These are phyloP conservation scores for Yamadazyma phyllophila DNA, from an alignment of 805 yeast genomes.

Conservation along the genomic window DNA sequence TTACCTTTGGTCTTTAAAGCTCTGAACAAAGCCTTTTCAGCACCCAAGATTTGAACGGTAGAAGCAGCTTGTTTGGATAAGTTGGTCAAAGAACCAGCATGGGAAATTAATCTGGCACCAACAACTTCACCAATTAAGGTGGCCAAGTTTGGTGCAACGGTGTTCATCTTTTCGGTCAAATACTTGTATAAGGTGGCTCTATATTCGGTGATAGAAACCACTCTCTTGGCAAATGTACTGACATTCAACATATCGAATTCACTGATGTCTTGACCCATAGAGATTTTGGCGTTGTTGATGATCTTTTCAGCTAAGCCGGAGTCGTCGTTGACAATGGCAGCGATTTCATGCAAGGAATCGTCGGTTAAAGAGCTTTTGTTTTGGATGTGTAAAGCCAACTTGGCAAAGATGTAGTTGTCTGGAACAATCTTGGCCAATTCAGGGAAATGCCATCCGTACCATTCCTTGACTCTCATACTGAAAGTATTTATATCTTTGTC, in stretches of 20 bases:
- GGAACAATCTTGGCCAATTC: slow-evolving; percentile 89
- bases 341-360: slow-evolving; percentile 91
- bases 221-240: slow-evolving; percentile 87
- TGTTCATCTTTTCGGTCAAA: slow-evolving; percentile 92
- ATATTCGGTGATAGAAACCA: slow-evolving; percentile 87
- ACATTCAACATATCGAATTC: slow-evolving; percentile 93
- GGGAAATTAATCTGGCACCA: slow-evolving; percentile 97
- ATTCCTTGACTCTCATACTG: slow-evolving; percentile 95
- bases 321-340: slow-evolving; percentile 87
- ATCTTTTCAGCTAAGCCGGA: slow-evolving; percentile 86
- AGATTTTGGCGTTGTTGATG: slow-evolving; percentile 91
- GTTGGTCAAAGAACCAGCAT: slow-evolving; percentile 96
- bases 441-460: slow-evolving; percentile 99
- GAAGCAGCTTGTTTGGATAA: slow-evolving; percentile 98
- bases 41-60: slow-evolving; percentile 96
- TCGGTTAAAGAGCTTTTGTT: slow-evolving; percentile 87
- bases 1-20: slow-evolving; percentile 95
- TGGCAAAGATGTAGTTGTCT: slow-evolving; percentile 85
- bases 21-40: slow-evolving; percentile 94
- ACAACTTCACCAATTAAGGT: slow-evolving; percentile 98
- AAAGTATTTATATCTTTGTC: slow-evolving; percentile 98
- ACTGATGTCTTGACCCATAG: slow-evolving; percentile 98
- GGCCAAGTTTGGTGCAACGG: slow-evolving; percentile 95
- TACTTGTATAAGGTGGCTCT: slow-evolving; percentile 80
- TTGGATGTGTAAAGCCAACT: slow-evolving; percentile 74